phyloP scores from a whole-genome alignment of 257 asterid species.

The Jacaranda copaia region DNA sequence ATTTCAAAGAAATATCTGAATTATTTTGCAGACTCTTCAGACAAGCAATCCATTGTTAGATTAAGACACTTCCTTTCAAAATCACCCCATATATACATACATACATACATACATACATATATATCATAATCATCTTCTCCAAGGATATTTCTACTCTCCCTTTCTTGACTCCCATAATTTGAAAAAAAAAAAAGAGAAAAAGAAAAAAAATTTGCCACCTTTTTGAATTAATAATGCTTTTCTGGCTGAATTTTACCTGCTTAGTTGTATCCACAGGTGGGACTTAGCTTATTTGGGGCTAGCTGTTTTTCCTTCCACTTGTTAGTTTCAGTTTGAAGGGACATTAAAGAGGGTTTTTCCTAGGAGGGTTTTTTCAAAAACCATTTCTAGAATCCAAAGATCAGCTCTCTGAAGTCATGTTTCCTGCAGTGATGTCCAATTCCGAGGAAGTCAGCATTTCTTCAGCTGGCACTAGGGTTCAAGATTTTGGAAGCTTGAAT shows the following conservation, averaged over 20 bases:
- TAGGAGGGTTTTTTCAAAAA: slow-evolving; percentile 11
- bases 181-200: not conserved
- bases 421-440: slow-evolving; percentile 49
- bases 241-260: slow-evolving; percentile 16
- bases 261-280: slow-evolving; percentile 43
- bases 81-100: slow-evolving; percentile 35
- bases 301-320: slow-evolving; percentile 37
- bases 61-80: slow-evolving; percentile 34
- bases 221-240: not conserved
- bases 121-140: no score
- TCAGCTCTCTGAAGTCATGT: slow-evolving; percentile 42
- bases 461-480: slow-evolving; percentile 49
- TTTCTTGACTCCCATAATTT: not conserved
- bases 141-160: no score
- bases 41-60: not conserved
- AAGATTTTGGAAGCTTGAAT: slow-evolving; percentile 42
- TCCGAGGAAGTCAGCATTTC: slow-evolving; percentile 57
- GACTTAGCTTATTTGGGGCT: slow-evolving; percentile 37
- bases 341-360: slow-evolving; percentile 48
- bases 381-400: slow-evolving; percentile 24
- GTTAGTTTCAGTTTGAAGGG: slow-evolving; percentile 40
- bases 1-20: not conserved
- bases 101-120: no score
- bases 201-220: slow-evolving; percentile 20
- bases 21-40: not conserved